Conservation (phyloP, 75 land plant species). For the Azolla pinnata region DNA sequence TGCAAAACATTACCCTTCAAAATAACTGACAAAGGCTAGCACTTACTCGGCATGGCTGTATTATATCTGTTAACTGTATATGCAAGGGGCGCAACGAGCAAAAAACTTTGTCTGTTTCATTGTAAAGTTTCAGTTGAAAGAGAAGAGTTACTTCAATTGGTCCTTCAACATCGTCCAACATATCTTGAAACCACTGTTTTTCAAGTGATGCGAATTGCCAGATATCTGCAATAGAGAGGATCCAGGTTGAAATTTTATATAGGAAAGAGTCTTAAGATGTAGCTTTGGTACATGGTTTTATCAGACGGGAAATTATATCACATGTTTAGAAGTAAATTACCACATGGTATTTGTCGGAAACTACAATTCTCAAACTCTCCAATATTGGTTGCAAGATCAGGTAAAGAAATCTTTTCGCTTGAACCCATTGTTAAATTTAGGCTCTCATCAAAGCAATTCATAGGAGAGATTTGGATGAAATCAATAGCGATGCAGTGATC, state of each 20-base stretch:
- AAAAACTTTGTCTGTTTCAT: constrained; percentile 30
- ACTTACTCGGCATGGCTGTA: constrained; percentile 58
- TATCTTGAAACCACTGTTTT: constrained; percentile 53
- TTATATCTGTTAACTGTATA: constrained; percentile 37
- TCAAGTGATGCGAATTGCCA: constrained; percentile 34
- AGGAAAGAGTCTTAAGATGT: neutral
- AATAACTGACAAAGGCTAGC: too few species aligned
- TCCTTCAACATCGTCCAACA: constrained; percentile 40
- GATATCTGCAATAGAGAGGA: constrained; percentile 22
- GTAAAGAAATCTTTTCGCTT: neutral
- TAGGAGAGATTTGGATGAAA: constrained; percentile 34
- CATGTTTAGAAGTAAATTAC: neutral
- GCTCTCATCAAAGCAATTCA: neutral
- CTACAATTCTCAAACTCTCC: constrained; percentile 14
- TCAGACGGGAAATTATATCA: neutral
- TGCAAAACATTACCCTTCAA: too few species aligned
- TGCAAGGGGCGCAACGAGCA: constrained; percentile 42
- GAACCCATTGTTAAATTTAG: neutral
- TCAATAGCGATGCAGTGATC: constrained; percentile 48
- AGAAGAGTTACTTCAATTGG: constrained; percentile 39
- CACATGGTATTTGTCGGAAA: constrained; percentile 10
- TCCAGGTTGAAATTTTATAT: neutral
- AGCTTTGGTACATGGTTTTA: too few species aligned
- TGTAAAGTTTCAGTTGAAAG: constrained; percentile 29
- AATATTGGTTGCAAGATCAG: neutral